Conservation (phyloP, 2,329 filamentous ascomycete species). For the Diaporthe eres region DNA sequence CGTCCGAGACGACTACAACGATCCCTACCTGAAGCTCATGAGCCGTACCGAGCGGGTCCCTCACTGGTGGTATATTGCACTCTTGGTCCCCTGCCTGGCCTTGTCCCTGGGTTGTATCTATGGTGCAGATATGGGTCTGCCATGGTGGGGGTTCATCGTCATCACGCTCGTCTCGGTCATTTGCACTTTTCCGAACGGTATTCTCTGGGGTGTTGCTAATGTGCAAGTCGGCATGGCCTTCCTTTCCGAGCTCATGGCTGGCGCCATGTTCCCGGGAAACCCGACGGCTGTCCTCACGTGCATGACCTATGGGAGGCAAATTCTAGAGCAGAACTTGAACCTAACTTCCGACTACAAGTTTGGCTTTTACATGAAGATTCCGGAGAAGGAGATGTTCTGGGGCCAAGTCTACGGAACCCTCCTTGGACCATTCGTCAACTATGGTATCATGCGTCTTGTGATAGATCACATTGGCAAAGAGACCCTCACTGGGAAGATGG, state of each 20-base stretch:
- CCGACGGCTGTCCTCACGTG: constrained; percentile 49
- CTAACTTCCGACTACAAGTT: constrained; percentile 53
- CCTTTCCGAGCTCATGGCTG: constrained; percentile 50
- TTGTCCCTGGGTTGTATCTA: constrained; percentile 49
- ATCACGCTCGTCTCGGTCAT: constrained; percentile 46
- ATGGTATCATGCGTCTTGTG: constrained; percentile 50
- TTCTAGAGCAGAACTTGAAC: constrained; percentile 51
- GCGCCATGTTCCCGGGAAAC: constrained; percentile 49
- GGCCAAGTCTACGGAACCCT: constrained; percentile 53
- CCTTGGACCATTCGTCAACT: constrained; percentile 51
- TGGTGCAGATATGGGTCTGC: constrained; percentile 47
- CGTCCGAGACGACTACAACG: constrained; percentile 46
- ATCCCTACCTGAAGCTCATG: constrained; percentile 51
- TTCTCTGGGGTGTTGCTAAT: constrained; percentile 50
- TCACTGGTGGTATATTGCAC: constrained; percentile 51
- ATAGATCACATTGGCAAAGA: constrained; percentile 47
- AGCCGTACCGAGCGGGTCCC: constrained; percentile 46
- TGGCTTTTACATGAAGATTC: constrained; percentile 56
- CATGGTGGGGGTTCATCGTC: constrained; percentile 51
- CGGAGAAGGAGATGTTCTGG: constrained; percentile 53
- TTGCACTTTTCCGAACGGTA: constrained; percentile 50
- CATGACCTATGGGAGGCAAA: constrained; percentile 51
- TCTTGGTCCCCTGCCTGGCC: constrained; percentile 46
- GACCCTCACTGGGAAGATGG: constrained; percentile 44
- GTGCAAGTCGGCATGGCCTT: constrained; percentile 49